Percentiles rank a stretch among this genome's conserved stretches.
Conservation (phyloP, 129 eudicot genomes). For the Glebionis coronaria region DNA sequence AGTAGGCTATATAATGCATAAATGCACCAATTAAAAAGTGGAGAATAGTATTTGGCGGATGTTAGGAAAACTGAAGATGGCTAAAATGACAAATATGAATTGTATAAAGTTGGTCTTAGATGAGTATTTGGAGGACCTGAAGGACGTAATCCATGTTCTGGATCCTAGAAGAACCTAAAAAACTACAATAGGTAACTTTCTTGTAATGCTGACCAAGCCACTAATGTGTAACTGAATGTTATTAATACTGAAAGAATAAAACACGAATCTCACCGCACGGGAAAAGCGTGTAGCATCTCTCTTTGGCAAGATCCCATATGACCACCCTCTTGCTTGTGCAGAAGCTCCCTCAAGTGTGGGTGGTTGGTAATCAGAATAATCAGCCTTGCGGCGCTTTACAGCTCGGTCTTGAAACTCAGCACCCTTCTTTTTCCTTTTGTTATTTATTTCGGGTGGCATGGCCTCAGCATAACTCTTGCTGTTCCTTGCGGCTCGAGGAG, state of each 20-base stretch:
- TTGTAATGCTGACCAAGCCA: background rate
- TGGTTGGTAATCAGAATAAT: conserved; percentile 41
- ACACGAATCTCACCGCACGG: conserved; percentile 65
- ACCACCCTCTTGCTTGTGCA: conserved; percentile 96
- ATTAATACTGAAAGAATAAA: background rate
- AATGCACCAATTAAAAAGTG: background rate
- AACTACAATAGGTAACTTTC: no score
- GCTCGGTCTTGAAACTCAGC: conserved; percentile 52
- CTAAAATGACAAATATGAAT: background rate
- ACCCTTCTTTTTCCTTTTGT: conserved; percentile 84
- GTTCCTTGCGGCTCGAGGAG: conserved; percentile 94
- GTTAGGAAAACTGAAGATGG: background rate
- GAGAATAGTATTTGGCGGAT: background rate
- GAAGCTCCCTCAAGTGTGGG: conserved; percentile 90
- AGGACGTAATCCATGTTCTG: background rate
- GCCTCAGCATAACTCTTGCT: conserved; percentile 86
- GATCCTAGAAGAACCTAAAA: background rate
- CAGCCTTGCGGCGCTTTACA: conserved; percentile 75
- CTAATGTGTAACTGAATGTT: background rate
- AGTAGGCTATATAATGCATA: background rate
- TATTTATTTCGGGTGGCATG: conserved; percentile 49
- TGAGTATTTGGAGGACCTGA: background rate
- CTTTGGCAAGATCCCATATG: conserved; percentile 84
- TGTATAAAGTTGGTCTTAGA: background rate
- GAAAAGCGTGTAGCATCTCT: conserved; percentile 97